Percentiles rank a stretch among this genome's conserved stretches.
phyloP scores from a whole-genome alignment of 495 filamentous ascomycete genomes.

The Penicillium samsonianum region DNA sequence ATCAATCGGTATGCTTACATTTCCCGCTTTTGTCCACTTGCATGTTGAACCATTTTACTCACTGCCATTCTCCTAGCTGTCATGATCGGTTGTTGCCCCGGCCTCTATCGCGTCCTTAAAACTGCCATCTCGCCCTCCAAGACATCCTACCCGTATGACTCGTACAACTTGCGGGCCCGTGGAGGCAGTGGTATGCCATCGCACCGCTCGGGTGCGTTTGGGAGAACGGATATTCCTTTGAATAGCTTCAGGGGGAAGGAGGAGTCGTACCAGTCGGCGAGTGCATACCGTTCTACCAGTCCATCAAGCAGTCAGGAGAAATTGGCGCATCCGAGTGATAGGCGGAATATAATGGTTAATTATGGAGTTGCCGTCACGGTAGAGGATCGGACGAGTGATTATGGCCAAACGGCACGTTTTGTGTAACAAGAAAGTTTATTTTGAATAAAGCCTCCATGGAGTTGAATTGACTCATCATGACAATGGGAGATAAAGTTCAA shows the following conservation, averaged over 20 bases:
- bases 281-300: constrained; percentile 16
- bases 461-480: too few species aligned
- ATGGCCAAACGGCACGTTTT: constrained; percentile 1
- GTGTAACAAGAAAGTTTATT: background rate
- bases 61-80: constrained; percentile 10
- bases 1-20: constrained; percentile 22
- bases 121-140: constrained; percentile 11
- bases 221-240: constrained; percentile 10
- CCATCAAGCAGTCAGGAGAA: constrained; percentile 21
- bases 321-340: constrained; percentile 3
- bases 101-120: constrained; percentile 26
- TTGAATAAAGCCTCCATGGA: too few species aligned
- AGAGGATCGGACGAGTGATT: constrained; percentile 11
- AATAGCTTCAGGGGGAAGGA: background rate
- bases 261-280: constrained; percentile 13
- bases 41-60: background rate
- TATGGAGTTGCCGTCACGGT: constrained; percentile 14
- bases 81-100: constrained; percentile 27
- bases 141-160: constrained; percentile 20
- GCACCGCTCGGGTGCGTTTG: background rate
- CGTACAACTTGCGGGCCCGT: constrained; percentile 11
- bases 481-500: too few species aligned
- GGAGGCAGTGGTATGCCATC: constrained; percentile 17
- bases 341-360: constrained; percentile 14
- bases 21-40: background rate